Evolutionary conservation across 495 filamentous ascomycete genomes (phyloP), one percentile per base, ranked within the genome.

Genomic region (Xylaria acuta): DNA sequence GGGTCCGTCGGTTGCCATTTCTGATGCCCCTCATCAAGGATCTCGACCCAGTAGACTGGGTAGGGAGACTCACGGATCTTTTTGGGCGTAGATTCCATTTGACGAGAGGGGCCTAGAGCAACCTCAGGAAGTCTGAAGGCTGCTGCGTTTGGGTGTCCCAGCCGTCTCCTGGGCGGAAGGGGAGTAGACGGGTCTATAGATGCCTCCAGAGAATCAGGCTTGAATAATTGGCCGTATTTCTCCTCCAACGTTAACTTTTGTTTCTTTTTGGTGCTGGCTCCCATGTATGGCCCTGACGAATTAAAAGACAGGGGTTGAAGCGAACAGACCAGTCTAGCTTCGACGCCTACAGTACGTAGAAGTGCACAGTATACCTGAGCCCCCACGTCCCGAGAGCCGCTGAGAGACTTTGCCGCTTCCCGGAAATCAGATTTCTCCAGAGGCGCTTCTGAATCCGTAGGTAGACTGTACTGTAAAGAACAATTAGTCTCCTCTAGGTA

Each of bases 41-140:
- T 91, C 81, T 99, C 96, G 2, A 97, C 90, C 96, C 96, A 99
- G 78, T 92, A 98, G 6, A 98, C 83, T 0, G 96, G 97, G 72
- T 90, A 92, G 2, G 86, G 79, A 4, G 93, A 95, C 76, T 91
- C 90, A 30, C 85, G 84, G 18, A 86, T 85, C 36, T 63, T 72
- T 66, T 81, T 85, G 12, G 79, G 75, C 8, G 83, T 79, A 27
- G 78, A 76, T 6, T 72, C 69, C 5, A 56, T 45, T 25, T 78
- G 73, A 5, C 34, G 74, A 27, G 82, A 64, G 2, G 78, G 72
- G 12, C 75, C 65, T 22, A 80, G 73, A 9, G 68, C 20, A 30
- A 70, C 47, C 22, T 73, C 75, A 8, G 83, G 83, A n/a, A 80
- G 45, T 20, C 77, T 71, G 67, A 80, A 86, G 36, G 79, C 78